A percentile compares a stretch with the other conserved stretches of the same genome.
Evolutionary conservation across 805 yeast genomes (phyloP).

Genomic region (Pichia scutulata): DNA sequence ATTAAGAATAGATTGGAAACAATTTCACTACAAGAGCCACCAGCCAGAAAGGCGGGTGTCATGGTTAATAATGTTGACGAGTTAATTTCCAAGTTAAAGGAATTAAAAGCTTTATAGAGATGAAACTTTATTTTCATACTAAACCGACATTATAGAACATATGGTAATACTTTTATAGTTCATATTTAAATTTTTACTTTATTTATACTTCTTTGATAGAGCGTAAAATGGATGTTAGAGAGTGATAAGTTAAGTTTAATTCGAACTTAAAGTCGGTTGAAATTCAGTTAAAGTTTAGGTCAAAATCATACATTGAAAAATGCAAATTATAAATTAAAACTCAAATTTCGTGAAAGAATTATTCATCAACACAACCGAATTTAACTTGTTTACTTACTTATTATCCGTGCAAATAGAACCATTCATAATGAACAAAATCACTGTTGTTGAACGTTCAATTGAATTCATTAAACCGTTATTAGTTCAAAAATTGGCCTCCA

Average conservation of each 20-base stretch:
- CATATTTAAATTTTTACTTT: not conserved
- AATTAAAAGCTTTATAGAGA: slow-evolving; percentile 53
- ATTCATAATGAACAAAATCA: not conserved
- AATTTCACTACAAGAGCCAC: slow-evolving; percentile 77
- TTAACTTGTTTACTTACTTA: not conserved
- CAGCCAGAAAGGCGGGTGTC: slow-evolving; percentile 71
- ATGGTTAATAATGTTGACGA: slow-evolving; percentile 79
- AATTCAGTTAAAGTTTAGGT: not conserved
- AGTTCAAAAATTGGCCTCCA: slow-evolving; percentile 14
- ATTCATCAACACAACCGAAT: not conserved
- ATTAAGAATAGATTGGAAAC: slow-evolving; percentile 56
- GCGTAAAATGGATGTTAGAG: not conserved
- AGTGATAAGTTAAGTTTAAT: no score
- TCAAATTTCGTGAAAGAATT: not conserved
- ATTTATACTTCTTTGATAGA: not conserved
- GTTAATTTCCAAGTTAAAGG: slow-evolving; percentile 69
- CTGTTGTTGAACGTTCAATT: slow-evolving; percentile 6
- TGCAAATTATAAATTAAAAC: no score
- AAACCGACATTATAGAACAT: not conserved
- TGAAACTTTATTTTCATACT: not conserved
- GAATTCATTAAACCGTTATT: slow-evolving; percentile 24
- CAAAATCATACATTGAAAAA: no score
- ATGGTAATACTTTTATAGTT: not conserved
- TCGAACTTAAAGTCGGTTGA: not conserved
- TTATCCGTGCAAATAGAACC: not conserved